phyloP scores from a whole-genome alignment of 23 red algal genomes.

The Gracilaria domingensis region DNA sequence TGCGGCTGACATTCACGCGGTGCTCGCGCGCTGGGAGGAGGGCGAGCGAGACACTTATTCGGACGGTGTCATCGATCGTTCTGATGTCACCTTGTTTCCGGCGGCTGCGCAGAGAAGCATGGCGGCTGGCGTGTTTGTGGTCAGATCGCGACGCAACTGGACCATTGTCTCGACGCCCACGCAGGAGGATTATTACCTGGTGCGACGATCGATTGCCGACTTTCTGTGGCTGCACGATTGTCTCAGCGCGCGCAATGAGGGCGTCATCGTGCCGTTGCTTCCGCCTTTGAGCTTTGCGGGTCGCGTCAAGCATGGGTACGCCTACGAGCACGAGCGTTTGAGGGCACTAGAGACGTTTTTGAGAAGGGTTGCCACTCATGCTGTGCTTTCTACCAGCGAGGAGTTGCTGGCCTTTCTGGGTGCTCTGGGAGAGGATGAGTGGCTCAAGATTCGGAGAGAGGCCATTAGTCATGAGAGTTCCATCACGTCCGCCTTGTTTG shows the following conservation, averaged over 20 bases:
- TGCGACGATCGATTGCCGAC: slow-evolving; percentile 65
- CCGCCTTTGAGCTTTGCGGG: slow-evolving; percentile 51
- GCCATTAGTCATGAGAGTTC: slow-evolving; percentile 28
- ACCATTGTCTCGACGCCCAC: neutral
- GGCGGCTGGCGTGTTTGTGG: slow-evolving; percentile 43
- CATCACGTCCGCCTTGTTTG: slow-evolving; percentile 59
- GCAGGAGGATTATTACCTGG: slow-evolving; percentile 47
- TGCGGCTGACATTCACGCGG: slow-evolving; percentile 40
- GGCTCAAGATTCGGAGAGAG: slow-evolving; percentile 49
- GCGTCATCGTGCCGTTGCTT: slow-evolving; percentile 72
- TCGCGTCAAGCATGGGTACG: slow-evolving; percentile 52
- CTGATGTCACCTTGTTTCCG: slow-evolving; percentile 41
- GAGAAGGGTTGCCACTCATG: slow-evolving; percentile 55
- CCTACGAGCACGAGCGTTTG: slow-evolving; percentile 53
- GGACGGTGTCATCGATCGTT: slow-evolving; percentile 44
- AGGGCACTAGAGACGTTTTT: slow-evolving; percentile 60
- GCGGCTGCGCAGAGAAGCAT: neutral
- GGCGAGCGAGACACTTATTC: neutral
- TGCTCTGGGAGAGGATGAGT: slow-evolving; percentile 48
- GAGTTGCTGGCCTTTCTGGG: slow-evolving; percentile 75
- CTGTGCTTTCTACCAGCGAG: slow-evolving; percentile 45
- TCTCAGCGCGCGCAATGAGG: slow-evolving; percentile 53
- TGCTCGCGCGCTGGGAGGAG: slow-evolving; percentile 29
- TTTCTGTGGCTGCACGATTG: slow-evolving; percentile 62
- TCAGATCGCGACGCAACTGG: slow-evolving; percentile 32